Base-by-base conservation (phyloP, 2,329 filamentous ascomycete genomes). In the Neofusicoccum cordaticola region DNA sequence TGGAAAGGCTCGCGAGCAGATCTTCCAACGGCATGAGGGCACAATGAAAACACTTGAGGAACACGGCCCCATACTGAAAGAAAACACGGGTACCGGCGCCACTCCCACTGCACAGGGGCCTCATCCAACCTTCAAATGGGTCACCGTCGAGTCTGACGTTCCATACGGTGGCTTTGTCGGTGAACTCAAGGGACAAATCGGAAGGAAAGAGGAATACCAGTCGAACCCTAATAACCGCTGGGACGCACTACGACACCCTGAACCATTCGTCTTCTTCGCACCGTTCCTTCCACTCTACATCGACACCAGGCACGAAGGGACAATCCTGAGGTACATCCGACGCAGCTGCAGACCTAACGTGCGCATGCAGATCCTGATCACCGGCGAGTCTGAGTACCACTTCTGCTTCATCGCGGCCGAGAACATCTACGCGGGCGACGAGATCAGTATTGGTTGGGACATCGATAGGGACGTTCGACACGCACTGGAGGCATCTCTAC, bases 271-370 rank as follows among this genome's bases (percentile, higher is more conserved):
- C 53, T 84, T 84, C 75, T 83, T 98, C 77, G 93, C 96, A 72
- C 92, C 93, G 0, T 85, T 89, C 65, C 86, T 98, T 8, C 94
- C 94, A 0, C 85, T 99, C 12, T 97, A 93, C 78, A 95, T 99
- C 72, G 95, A 97, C 77, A 95, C 93, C 9, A 86, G 95, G 66
- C 87, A 86, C 74, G 92, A 96, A 79, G 95, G 94, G 22, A 97
- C 92, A 4, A 81, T 88, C 41, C 88, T 95, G 65, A 90, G 95
- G 50, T 97, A 95, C 74, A 88, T 96, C n/a, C 88, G 95, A 64
- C 87, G 94, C 69, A 98, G 95, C 71, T 99, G 95, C 80, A 88
- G 86, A 67, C 92, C 95, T 1, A 99, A 98, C 72, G 87, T 95
- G n/a, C 85, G 86, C 37, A 82, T 98, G 71, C 93, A 95, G 74